Conservation (phyloP, 176 grass and related monocot genomes). For the Bromus sterilis region DNA sequence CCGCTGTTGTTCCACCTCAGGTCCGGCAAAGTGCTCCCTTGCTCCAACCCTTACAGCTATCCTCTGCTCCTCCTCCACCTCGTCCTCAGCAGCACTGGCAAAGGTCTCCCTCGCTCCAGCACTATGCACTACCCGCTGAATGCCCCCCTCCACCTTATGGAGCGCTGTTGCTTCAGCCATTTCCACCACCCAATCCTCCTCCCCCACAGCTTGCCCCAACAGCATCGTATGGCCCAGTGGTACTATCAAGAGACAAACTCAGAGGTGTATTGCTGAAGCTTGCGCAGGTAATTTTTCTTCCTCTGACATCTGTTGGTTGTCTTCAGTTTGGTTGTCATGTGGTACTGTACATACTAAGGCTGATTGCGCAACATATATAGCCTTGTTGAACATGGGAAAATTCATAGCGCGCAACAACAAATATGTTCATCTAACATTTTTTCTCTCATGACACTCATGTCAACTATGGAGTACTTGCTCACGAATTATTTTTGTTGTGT, state of each 20-base stretch:
- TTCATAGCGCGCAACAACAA: not conserved
- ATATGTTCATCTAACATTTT: not conserved
- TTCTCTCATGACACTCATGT: not conserved
- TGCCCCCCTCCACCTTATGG: constrained; percentile 30
- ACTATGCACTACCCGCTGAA: not conserved
- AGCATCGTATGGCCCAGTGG: constrained; percentile 14
- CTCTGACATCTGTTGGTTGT: not conserved
- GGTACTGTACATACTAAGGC: not conserved
- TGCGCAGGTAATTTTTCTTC: constrained; percentile 41
- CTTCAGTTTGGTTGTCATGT: not conserved
- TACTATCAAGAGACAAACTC: constrained; percentile 42
- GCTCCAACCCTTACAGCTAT: not conserved
- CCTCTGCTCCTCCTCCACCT: not conserved
- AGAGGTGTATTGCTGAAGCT: constrained; percentile 37
- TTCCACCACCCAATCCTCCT: constrained; percentile 34
- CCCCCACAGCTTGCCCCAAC: constrained; percentile 24
- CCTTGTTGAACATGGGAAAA: not conserved
- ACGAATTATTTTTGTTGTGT: not conserved
- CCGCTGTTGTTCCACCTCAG: not conserved
- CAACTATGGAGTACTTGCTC: constrained; percentile 5
- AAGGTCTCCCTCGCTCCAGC: not conserved
- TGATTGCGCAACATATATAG: not conserved
- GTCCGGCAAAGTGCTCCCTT: not conserved
- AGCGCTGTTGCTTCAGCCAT: constrained; percentile 33
- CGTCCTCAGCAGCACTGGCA: not conserved